phyloP scores from a whole-genome alignment of 2,329 filamentous ascomycete genomes.

The Fusarium veterinarium region DNA sequence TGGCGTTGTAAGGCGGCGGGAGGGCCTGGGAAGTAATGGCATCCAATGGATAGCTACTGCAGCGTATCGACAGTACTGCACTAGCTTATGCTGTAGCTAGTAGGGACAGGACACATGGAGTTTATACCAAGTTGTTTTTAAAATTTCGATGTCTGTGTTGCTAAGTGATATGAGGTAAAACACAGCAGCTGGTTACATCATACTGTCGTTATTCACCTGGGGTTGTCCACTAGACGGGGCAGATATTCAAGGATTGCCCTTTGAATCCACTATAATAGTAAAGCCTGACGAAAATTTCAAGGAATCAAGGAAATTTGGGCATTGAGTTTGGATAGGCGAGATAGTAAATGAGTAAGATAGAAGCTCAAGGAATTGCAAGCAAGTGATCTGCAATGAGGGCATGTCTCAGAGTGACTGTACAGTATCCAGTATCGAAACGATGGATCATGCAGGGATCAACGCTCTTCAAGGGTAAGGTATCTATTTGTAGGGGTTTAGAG shows the following conservation, averaged over 20 bases:
- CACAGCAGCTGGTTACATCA: constrained; percentile 16
- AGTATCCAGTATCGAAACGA: background rate
- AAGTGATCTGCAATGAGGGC: background rate
- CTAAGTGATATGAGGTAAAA: background rate
- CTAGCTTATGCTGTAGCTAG: background rate
- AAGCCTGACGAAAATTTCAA: constrained; percentile 3
- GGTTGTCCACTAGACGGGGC: constrained; percentile 3
- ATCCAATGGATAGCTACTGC: background rate
- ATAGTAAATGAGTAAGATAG: background rate
- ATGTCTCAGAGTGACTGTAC: background rate
- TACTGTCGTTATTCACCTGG: constrained; percentile 10
- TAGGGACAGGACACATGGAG: constrained; percentile 9
- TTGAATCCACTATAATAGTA: constrained; percentile 15
- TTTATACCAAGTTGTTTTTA: constrained; percentile 12
- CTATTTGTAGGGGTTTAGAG: constrained; percentile 2
- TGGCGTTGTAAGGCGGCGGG: constrained; percentile 26
- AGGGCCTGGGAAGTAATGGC: background rate
- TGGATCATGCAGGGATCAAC: constrained; percentile 9
- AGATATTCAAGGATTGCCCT: background rate
- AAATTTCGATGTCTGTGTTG: background rate
- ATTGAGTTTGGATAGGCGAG: background rate
- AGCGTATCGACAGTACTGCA: background rate
- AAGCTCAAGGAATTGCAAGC: background rate
- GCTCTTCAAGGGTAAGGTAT: background rate
- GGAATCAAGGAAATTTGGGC: constrained; percentile 6